Evolutionary conservation across 208 protist species (phyloP).

Genomic region (Acanthamoeba quina): DNA sequence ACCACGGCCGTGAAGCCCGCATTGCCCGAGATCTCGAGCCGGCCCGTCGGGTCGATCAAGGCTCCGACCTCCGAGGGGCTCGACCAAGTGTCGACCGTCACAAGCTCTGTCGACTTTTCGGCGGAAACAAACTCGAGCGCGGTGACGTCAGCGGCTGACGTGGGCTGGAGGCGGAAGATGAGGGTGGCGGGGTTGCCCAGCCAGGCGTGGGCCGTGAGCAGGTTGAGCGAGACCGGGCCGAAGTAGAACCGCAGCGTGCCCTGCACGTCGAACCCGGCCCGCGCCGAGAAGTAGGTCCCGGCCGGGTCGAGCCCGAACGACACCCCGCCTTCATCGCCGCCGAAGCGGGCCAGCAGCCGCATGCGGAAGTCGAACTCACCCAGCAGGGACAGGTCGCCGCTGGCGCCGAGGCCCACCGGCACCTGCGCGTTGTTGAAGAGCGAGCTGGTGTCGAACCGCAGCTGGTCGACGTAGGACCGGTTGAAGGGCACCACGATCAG

Average conservation of each 20-base stretch:
- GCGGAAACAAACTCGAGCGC: background rate
- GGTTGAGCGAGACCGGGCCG: conserved; percentile 2
- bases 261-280: background rate
- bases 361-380: background rate
- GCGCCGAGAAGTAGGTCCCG: background rate
- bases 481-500: conserved; percentile 31
- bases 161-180: background rate
- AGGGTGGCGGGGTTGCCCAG: conserved; percentile 2
- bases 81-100: background rate
- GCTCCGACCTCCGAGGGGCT: background rate
- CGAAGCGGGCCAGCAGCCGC: background rate
- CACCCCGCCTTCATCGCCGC: background rate
- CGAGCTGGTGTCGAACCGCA: background rate
- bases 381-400: background rate
- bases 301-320: conserved; percentile 3
- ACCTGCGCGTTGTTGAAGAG: background rate
- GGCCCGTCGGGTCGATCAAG: too few species aligned
- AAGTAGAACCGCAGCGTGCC: background rate
- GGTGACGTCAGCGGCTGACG: background rate
- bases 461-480: conserved; percentile 9
- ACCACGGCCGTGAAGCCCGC: conserved; percentile 38
- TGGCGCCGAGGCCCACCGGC: conserved; percentile 10
- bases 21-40: background rate
- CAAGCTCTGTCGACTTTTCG: background rate
- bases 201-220: conserved; percentile 17